Evolutionary conservation across 1,284 basidiomycete genomes (phyloP).

Genomic region (Xerocomus minutiporus): DNA sequence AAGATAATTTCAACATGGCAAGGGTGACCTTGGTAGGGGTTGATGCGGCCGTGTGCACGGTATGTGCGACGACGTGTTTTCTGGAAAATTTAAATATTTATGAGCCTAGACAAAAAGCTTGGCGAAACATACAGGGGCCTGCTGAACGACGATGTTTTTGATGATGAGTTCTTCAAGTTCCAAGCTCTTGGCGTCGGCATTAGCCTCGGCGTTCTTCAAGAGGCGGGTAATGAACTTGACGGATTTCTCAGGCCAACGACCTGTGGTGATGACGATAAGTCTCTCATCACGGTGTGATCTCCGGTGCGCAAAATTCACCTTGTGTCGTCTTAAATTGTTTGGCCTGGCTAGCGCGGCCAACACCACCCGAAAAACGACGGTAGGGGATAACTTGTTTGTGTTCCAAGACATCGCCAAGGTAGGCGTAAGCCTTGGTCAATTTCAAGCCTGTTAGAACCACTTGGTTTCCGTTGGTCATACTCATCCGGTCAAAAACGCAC

Average conservation of each 20-base stretch:
- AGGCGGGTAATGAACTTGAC: conserved; percentile 93
- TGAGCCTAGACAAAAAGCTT: background rate
- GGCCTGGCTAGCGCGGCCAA: conserved; percentile 95
- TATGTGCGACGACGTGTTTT: conserved; percentile 99
- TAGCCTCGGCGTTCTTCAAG: conserved; percentile 98
- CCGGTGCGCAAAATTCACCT: conserved; percentile 52
- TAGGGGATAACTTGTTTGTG: conserved; percentile 98
- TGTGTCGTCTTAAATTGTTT: conserved; percentile 97
- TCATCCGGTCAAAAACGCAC: conserved; percentile 41
- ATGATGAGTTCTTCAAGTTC: conserved; percentile 90
- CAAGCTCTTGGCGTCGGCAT: conserved; percentile 97
- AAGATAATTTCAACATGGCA: conserved; percentile 96
- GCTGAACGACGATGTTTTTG: conserved; percentile 97
- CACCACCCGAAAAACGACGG: conserved; percentile 95
- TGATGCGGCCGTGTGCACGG: conserved; percentile 96
- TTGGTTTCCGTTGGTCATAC: background rate
- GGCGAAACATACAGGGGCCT: conserved; percentile 77
- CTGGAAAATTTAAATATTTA: conserved; percentile 36
- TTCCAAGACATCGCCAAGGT: conserved; percentile 92
- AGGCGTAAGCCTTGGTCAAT: conserved; percentile 92
- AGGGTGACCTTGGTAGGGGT: conserved; percentile 88
- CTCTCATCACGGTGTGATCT: background rate
- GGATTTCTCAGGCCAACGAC: conserved; percentile 99
- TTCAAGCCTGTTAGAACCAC: conserved; percentile 65
- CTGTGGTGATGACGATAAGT: conserved; percentile 39